Conservation (phyloP, 352 stramenopile species). For the Phytopythium delawarense region DNA sequence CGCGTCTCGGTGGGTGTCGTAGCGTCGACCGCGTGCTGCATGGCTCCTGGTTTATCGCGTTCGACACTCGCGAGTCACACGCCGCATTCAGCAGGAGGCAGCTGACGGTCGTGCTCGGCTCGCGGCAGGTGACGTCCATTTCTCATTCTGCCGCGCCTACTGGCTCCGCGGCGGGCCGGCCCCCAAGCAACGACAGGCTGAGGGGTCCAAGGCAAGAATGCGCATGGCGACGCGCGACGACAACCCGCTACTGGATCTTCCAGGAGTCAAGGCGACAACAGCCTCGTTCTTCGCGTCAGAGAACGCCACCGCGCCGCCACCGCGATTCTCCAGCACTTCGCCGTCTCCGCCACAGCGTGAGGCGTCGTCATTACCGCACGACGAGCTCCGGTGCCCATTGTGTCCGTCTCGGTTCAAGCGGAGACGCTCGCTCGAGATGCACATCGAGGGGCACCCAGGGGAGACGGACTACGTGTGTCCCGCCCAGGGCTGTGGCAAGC, state of each 20-base stretch:
- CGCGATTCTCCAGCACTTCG: too few relatives aligned
- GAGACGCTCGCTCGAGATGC: conserved; percentile 38
- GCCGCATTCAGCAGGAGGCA: background rate
- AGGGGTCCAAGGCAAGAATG: background rate
- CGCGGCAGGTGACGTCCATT: background rate
- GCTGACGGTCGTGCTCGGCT: background rate
- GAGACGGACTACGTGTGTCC: conserved; percentile 49
- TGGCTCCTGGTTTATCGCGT: background rate
- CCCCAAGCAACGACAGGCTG: too few relatives aligned
- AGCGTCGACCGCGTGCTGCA: background rate
- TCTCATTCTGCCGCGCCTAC: background rate
- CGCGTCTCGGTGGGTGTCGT: background rate
- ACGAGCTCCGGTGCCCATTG: conserved; percentile 28
- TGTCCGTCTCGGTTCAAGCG: conserved; percentile 28
- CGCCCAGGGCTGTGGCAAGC: conserved; percentile 30
- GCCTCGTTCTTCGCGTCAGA: background rate
- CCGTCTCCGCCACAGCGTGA: too few relatives aligned
- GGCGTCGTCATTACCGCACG: background rate
- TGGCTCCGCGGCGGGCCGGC: background rate
- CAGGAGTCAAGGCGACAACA: background rate
- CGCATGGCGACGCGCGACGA: background rate
- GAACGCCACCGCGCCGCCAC: background rate
- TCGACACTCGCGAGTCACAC: background rate
- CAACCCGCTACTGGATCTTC: background rate
- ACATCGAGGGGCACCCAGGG: conserved; percentile 40